Conservation (phyloP, 345 rosid species). For the Citrus medica region DNA sequence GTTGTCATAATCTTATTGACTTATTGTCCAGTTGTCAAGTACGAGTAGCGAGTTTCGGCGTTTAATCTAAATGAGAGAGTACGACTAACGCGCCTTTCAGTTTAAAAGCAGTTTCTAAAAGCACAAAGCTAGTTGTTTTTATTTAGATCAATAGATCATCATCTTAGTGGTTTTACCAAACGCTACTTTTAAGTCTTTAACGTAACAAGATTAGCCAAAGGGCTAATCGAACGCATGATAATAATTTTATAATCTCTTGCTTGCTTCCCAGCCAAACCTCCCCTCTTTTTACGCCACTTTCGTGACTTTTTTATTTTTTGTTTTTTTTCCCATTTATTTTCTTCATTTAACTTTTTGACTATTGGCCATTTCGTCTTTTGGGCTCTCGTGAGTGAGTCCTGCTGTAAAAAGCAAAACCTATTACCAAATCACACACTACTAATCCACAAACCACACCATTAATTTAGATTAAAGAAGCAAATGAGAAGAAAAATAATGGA, state of each 20-base stretch:
- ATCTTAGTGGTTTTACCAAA: not conserved
- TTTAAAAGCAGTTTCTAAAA: not conserved
- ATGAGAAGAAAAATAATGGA: not conserved
- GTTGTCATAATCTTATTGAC: not conserved
- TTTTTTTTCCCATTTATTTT: not conserved
- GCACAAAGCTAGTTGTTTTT: not conserved
- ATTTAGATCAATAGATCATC: not conserved
- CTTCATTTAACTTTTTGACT: not conserved
- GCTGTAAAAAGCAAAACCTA: constrained; percentile 12
- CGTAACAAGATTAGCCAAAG: not conserved
- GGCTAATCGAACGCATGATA: not conserved
- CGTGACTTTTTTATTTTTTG: not conserved
- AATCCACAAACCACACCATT: not conserved
- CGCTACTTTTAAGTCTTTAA: not conserved
- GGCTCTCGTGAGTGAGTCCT: not conserved
- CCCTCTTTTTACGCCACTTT: not conserved
- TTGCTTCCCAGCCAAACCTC: not conserved
- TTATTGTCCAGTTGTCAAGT: not conserved
- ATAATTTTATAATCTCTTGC: not conserved
- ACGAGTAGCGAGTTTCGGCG: not conserved
- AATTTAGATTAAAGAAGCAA: not conserved
- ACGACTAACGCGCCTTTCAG: not conserved
- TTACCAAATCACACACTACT: constrained; percentile 12
- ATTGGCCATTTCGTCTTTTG: not conserved
- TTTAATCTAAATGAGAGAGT: not conserved